phyloP scores from a whole-genome alignment of 2,329 filamentous ascomycete species.

The Bimuria novae-zelandiae region DNA sequence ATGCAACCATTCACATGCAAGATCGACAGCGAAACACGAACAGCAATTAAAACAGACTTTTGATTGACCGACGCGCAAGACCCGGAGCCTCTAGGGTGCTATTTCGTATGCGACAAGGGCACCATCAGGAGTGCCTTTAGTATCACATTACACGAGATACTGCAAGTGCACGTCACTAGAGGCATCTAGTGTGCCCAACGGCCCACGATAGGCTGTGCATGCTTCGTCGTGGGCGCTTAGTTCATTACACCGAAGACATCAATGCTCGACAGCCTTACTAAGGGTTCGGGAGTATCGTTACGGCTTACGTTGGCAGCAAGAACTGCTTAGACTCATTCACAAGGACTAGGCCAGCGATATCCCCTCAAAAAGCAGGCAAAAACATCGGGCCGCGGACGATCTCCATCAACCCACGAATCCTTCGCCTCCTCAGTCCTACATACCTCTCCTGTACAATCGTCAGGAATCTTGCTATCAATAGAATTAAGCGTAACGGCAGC shows the following conservation, averaged over 20 bases:
- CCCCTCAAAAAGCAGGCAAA: background rate
- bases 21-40: background rate
- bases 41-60: background rate
- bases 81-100: conserved; percentile 4
- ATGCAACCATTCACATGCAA: background rate
- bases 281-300: background rate
- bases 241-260: background rate
- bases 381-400: background rate
- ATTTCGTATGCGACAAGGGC: background rate
- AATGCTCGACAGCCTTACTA: background rate
- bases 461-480: conserved; percentile 11
- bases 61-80: background rate
- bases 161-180: conserved; percentile 2
- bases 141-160: conserved; percentile 1
- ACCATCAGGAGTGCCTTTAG: background rate
- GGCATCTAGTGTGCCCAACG: background rate
- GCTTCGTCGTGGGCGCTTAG: background rate
- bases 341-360: background rate
- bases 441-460: no score
- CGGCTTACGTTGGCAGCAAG: conserved; percentile 7
- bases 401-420: background rate
- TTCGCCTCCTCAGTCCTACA: background rate
- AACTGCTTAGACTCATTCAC: background rate
- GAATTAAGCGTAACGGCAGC: conserved; percentile 16
- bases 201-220: background rate